Evolutionary conservation across 2,329 filamentous ascomycete species (phyloP).

Genomic region (Dothistroma pini): DNA sequence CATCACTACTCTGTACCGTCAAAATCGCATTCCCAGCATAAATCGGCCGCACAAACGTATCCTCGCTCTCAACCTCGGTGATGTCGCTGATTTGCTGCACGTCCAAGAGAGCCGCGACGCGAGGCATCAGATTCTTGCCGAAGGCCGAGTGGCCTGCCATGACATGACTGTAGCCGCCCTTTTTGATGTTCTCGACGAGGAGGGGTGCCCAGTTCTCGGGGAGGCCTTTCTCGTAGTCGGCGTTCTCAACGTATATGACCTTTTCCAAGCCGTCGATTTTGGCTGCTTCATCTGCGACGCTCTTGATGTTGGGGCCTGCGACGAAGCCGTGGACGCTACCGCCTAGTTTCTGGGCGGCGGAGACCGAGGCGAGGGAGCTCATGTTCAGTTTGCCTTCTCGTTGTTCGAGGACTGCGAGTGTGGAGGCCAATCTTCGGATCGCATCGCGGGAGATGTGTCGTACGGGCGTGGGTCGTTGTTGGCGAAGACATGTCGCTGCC

Average conservation of each 20-base stretch:
- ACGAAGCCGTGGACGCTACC: constrained; percentile 83
- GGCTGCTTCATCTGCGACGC: constrained; percentile 74
- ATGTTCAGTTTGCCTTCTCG: constrained; percentile 80
- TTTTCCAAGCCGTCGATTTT: constrained; percentile 91
- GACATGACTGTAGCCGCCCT: constrained; percentile 88
- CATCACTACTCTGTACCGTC: constrained; percentile 85
- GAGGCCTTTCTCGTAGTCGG: constrained; percentile 88
- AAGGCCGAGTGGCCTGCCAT: constrained; percentile 90
- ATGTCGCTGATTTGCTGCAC: constrained; percentile 93
- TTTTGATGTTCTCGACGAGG: constrained; percentile 93
- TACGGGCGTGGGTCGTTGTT: constrained; percentile 31
- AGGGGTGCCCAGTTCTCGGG: constrained; percentile 93
- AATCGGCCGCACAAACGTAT: constrained; percentile 93
- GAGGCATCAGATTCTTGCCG: constrained; percentile 89
- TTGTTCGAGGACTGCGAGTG: constrained; percentile 89
- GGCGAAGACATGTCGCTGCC: constrained; percentile 32
- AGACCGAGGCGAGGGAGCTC: constrained; percentile 41
- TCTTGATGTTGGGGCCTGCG: constrained; percentile 73
- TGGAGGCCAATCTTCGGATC: constrained; percentile 71
- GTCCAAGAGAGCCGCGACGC: constrained; percentile 87
- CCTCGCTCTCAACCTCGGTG: constrained; percentile 78
- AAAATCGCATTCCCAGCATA: constrained; percentile 97
- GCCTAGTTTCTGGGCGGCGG: constrained; percentile 45
- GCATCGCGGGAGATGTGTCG: constrained; percentile 48
- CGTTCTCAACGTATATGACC: constrained; percentile 83